These are phyloP conservation scores for Metschnikowia orientalis DNA, from an alignment of 805 yeast species.

Conservation along the genomic window DNA sequence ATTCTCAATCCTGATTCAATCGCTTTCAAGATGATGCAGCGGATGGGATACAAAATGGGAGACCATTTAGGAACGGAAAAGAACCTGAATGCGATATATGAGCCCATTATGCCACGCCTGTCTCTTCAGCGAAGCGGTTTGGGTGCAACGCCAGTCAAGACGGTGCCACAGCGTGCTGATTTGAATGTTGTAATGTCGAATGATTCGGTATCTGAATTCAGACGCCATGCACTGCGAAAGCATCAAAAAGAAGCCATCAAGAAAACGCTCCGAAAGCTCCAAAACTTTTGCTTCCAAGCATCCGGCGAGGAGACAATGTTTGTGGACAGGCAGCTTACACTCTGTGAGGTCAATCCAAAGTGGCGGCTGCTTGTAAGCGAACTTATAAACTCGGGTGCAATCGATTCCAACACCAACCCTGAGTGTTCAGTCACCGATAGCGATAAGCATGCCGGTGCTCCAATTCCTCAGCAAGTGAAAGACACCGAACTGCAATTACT, in stretches of 20 bases:
- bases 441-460: too few relatives aligned
- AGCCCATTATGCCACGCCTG: slow-evolving; percentile 27
- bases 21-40: slow-evolving; percentile 51
- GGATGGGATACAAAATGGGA: slow-evolving; percentile 55
- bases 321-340: slow-evolving; percentile 24
- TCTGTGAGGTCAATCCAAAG: slow-evolving; percentile 27
- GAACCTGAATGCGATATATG: slow-evolving; percentile 19
- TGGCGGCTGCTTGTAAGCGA: too few relatives aligned
- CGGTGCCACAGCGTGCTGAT: not conserved
- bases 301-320: slow-evolving; percentile 34
- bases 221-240: slow-evolving; percentile 3
- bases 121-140: slow-evolving; percentile 20
- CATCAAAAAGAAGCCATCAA: slow-evolving; percentile 3
- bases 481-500: slow-evolving; percentile 4
- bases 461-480: too few relatives aligned
- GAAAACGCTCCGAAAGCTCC: slow-evolving; percentile 25
- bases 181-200: not conserved
- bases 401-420: too few relatives aligned
- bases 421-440: too few relatives aligned
- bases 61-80: slow-evolving; percentile 37
- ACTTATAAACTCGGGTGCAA: too few relatives aligned
- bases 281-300: slow-evolving; percentile 39
- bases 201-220: slow-evolving; percentile 5
- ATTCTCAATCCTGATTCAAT: slow-evolving; percentile 18
- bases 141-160: slow-evolving; percentile 16